Percentiles rank a stretch among this genome's conserved stretches.
Evolutionary conservation across 108 stramenopile genomes (phyloP).

Genomic region (Stephanodiscus triporus): DNA sequence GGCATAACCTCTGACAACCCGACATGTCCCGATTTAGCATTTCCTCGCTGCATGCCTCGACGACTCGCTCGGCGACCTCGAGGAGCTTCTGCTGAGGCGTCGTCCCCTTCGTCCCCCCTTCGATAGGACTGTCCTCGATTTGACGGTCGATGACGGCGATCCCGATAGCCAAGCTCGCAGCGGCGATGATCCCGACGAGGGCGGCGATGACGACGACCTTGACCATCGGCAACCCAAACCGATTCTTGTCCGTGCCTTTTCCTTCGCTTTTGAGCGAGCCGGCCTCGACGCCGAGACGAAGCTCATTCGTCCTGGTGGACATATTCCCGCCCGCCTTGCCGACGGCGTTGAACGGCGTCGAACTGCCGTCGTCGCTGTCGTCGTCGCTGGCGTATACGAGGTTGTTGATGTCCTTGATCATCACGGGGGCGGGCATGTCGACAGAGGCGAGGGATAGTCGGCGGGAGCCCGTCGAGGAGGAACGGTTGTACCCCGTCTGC

Average conservation of each 20-base stretch:
- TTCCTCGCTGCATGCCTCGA: neutral
- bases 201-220: neutral
- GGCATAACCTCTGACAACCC: neutral
- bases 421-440: too few relatives aligned
- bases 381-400: too few relatives aligned
- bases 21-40: neutral
- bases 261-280: too few relatives aligned
- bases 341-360: too few relatives aligned
- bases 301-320: too few relatives aligned
- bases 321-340: too few relatives aligned
- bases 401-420: too few relatives aligned
- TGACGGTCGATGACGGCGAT: neutral
- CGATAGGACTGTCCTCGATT: neutral
- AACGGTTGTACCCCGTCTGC: too few relatives aligned
- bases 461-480: too few relatives aligned
- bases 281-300: too few relatives aligned
- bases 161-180: neutral
- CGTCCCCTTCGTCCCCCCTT: neutral
- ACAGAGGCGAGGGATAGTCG: too few relatives aligned
- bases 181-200: neutral
- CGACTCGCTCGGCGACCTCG: conserved; percentile 2
- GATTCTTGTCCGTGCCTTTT: neutral
- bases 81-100: neutral
- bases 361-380: too few relatives aligned
- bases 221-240: neutral